phyloP scores from a whole-genome alignment of 2,329 filamentous ascomycete species.

The Didymella pinodella region DNA sequence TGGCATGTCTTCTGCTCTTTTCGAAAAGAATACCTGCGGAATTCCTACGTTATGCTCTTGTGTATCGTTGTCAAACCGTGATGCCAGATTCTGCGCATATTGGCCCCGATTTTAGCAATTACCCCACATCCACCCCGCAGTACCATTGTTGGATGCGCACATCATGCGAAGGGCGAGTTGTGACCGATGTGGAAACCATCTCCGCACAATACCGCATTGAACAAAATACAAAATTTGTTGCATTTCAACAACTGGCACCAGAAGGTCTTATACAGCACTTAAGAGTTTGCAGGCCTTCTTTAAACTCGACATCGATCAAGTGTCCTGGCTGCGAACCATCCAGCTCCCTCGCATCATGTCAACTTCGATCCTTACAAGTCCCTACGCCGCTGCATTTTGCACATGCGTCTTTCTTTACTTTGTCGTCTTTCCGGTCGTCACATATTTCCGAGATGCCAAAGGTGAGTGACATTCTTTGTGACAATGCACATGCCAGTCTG shows the following conservation, averaged over 20 bases:
- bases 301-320: slow-evolving; percentile 7
- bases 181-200: slow-evolving; percentile 22
- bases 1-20: neutral
- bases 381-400: slow-evolving; percentile 38
- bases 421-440: slow-evolving; percentile 51
- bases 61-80: neutral
- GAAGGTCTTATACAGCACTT: slow-evolving; percentile 16
- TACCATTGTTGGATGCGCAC: slow-evolving; percentile 7
- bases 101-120: slow-evolving; percentile 1
- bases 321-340: slow-evolving; percentile 2
- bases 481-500: slow-evolving; percentile 2
- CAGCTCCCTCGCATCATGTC: slow-evolving; percentile 25
- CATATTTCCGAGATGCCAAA: slow-evolving; percentile 58
- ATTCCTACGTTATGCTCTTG: neutral
- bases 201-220: slow-evolving; percentile 27
- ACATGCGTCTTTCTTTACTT: slow-evolving; percentile 47
- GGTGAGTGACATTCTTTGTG: slow-evolving; percentile 28
- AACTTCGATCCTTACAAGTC: slow-evolving; percentile 23
- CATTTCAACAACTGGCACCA: slow-evolving; percentile 3
- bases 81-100: neutral
- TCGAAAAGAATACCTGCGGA: neutral
- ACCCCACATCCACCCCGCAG: slow-evolving; percentile 30
- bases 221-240: slow-evolving; percentile 3
- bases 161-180: slow-evolving; percentile 2
- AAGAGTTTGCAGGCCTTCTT: slow-evolving; percentile 19